Conservation (phyloP, 148 eudicot species). For the Heliamphora exappendiculata region DNA sequence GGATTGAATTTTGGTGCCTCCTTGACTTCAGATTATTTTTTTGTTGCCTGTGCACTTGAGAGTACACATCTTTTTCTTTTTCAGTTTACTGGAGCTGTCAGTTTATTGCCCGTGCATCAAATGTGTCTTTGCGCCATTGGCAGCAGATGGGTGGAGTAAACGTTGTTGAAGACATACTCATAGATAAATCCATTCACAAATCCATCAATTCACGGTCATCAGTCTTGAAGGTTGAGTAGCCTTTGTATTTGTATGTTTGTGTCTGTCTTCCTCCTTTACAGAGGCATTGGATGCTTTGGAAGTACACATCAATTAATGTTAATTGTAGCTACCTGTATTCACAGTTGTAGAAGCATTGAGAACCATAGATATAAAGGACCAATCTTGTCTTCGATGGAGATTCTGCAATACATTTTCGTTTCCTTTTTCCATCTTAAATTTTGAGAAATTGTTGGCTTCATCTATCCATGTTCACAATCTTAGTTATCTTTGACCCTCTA, state of each 20-base stretch:
- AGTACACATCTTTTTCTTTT: slow-evolving; percentile 1
- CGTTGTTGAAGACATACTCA: slow-evolving; percentile 58
- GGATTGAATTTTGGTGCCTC: background rate
- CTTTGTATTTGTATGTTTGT: too few relatives aligned
- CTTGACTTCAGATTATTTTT: background rate
- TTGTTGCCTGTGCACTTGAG: background rate
- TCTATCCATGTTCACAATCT: background rate
- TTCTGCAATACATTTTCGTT: background rate
- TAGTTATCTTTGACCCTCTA: background rate
- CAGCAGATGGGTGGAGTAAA: slow-evolving; percentile 81
- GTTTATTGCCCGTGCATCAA: slow-evolving; percentile 80
- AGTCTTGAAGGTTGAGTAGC: slow-evolving; percentile 62
- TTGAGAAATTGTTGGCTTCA: background rate
- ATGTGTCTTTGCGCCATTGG: slow-evolving; percentile 76
- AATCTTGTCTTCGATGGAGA: background rate
- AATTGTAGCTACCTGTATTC: background rate
- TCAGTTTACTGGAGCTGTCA: slow-evolving; percentile 96
- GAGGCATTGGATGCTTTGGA: background rate
- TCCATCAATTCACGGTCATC: slow-evolving; percentile 72
- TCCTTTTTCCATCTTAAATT: background rate
- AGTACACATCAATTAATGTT: background rate
- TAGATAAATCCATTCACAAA: slow-evolving; percentile 78
- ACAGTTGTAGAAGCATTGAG: background rate
- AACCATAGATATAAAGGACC: background rate
- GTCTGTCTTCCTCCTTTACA: background rate